phyloP scores from a whole-genome alignment of 2,329 filamentous ascomycete genomes.

The Botrytis elliptica region DNA sequence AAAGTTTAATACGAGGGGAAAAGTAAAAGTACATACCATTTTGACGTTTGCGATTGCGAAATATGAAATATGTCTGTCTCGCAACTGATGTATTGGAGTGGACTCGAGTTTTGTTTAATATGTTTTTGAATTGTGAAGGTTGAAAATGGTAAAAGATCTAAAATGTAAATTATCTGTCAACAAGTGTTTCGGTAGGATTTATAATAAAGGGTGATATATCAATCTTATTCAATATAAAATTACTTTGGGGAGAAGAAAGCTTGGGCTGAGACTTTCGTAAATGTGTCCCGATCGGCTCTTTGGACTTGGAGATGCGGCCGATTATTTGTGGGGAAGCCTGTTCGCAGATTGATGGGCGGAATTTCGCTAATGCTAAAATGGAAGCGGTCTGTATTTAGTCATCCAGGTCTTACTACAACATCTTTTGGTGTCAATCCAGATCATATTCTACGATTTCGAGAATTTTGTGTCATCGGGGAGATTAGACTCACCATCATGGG shows the following conservation, averaged over 20 bases:
- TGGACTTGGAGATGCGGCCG: not conserved
- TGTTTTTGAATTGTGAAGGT: not conserved
- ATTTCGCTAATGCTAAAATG: not conserved
- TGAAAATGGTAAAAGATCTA: not conserved
- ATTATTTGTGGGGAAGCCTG: constrained; percentile 7
- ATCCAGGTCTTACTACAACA: not conserved
- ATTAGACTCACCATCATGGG: not conserved
- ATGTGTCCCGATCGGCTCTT: constrained; percentile 15
- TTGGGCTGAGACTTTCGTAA: not conserved
- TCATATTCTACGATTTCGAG: not conserved
- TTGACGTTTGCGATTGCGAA: constrained; percentile 4
- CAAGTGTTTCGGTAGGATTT: not conserved
- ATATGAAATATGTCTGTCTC: not conserved
- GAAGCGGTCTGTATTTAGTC: not conserved
- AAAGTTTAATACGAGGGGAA: no score
- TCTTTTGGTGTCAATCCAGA: not conserved
- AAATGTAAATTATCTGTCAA: constrained; percentile 8
- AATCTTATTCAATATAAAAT: constrained; percentile 8
- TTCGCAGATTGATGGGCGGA: not conserved
- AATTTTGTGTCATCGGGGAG: not conserved
- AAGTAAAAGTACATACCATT: not conserved
- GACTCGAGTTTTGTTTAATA: not conserved
- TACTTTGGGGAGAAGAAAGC: not conserved
- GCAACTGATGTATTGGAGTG: not conserved
- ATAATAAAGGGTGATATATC: not conserved